Evolutionary conservation across 2,329 filamentous ascomycete species (phyloP).

Genomic region (Chaetomium globosum): DNA sequence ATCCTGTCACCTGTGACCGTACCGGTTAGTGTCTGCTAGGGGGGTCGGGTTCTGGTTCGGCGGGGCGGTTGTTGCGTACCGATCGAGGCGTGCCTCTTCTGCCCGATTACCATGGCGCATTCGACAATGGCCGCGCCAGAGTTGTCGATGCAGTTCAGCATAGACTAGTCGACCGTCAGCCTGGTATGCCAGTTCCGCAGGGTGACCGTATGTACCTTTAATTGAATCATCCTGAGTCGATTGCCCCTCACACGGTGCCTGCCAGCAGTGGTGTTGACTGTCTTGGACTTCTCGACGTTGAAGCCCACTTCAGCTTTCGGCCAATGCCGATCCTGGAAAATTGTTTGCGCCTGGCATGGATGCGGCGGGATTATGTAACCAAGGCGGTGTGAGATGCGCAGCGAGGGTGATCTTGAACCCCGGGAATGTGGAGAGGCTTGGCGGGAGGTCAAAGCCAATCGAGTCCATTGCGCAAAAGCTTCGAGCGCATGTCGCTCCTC

Average conservation of each 20-base stretch:
- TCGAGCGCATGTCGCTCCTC: slow-evolving; percentile 14
- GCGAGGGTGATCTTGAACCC: slow-evolving; percentile 8
- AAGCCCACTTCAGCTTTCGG: slow-evolving; percentile 17
- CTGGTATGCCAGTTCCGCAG: not conserved
- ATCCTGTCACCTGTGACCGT: slow-evolving; percentile 80
- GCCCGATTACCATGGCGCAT: slow-evolving; percentile 89
- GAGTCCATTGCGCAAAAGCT: slow-evolving; percentile 28
- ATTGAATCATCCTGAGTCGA: slow-evolving; percentile 77
- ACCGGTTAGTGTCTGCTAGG: not conserved
- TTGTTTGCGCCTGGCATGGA: slow-evolving; percentile 28
- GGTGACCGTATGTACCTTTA: slow-evolving; percentile 63
- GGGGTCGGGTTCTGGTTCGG: not conserved
- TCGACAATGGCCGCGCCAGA: slow-evolving; percentile 96
- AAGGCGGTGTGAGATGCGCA: slow-evolving; percentile 5
- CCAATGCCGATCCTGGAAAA: slow-evolving; percentile 32
- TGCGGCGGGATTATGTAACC: slow-evolving; percentile 30
- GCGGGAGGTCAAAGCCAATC: slow-evolving; percentile 26
- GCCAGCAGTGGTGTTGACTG: slow-evolving; percentile 21
- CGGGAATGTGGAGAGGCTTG: slow-evolving; percentile 15
- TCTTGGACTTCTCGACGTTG: slow-evolving; percentile 12
- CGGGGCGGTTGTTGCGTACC: slow-evolving; percentile 65
- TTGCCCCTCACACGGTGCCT: slow-evolving; percentile 31
- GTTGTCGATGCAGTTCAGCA: slow-evolving; percentile 99
- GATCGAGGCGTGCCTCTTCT: slow-evolving; percentile 84
- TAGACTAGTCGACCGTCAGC: slow-evolving; percentile 64